Evolutionary conservation across 1,284 basidiomycete species (phyloP).

Genomic region (Trichosporon coremiiforme): DNA sequence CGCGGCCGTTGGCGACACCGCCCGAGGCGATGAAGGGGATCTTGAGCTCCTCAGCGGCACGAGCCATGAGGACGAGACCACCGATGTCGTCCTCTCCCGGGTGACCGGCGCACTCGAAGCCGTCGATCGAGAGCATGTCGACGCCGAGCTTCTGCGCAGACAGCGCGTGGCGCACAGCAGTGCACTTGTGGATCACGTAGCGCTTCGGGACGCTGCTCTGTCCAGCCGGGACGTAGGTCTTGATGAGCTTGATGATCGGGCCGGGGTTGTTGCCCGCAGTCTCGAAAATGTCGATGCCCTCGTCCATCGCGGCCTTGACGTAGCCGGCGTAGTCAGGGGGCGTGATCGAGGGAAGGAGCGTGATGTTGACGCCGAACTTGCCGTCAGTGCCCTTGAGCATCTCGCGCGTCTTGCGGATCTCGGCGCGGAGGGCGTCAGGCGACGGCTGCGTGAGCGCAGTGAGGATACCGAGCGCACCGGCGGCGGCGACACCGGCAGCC

Average conservation of each 20-base stretch:
- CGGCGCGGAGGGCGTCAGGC: constrained; percentile 77
- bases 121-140: constrained; percentile 83
- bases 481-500: constrained; percentile 75
- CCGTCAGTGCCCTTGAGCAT: constrained; percentile 64
- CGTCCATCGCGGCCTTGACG: constrained; percentile 78
- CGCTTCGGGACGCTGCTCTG: constrained; percentile 55
- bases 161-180: constrained; percentile 79
- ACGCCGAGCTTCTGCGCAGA: constrained; percentile 77
- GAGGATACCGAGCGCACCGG: constrained; percentile 82
- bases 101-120: constrained; percentile 90
- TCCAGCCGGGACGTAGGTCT: constrained; percentile 57
- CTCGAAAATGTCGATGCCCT: constrained; percentile 86
- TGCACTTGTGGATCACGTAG: constrained; percentile 88
- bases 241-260: constrained; percentile 77
- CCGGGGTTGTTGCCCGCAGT: constrained; percentile 89
- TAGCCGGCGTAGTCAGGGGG: constrained; percentile 87
- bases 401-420: constrained; percentile 74
- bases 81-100: constrained; percentile 95
- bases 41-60: constrained; percentile 80
- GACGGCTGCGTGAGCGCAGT: constrained; percentile 83
- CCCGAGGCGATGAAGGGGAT: constrained; percentile 89
- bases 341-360: constrained; percentile 82
- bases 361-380: constrained; percentile 90
- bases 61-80: constrained; percentile 83
- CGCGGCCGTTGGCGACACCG: constrained; percentile 77